Percentiles rank a stretch among this genome's conserved stretches.
Evolutionary conservation across 495 filamentous ascomycete genomes (phyloP).

Genomic region (Aspergillus avenaceus): DNA sequence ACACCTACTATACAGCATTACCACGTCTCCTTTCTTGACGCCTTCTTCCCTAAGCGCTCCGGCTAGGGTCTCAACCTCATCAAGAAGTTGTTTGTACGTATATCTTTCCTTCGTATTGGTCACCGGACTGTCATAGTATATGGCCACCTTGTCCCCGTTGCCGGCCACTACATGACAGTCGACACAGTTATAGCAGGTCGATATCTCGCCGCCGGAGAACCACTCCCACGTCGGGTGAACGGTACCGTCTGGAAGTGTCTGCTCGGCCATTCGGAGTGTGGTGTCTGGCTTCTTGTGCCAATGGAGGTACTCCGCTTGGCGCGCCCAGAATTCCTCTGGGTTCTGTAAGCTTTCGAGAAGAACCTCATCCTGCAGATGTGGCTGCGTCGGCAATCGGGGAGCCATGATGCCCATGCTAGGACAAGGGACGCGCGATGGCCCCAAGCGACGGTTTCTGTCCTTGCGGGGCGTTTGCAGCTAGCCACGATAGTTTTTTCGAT

Average conservation of each 20-base stretch:
- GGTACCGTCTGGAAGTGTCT: conserved; percentile 31
- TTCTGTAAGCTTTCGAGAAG: conserved; percentile 14
- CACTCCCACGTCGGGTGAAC: conserved; percentile 34
- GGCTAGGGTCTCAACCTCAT: conserved; percentile 66
- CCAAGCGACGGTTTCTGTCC: no score
- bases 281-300: conserved; percentile 62
- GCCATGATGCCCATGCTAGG: no score
- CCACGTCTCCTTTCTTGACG: conserved; percentile 73
- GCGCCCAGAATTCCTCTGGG: conserved; percentile 63
- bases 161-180: conserved; percentile 67
- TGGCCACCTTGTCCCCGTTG: conserved; percentile 57
- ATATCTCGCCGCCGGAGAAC: conserved; percentile 76
- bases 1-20: conserved; percentile 61
- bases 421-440: no score
- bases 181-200: conserved; percentile 74
- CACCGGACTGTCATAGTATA: conserved; percentile 73
- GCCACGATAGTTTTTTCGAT: no score
- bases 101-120: conserved; percentile 56
- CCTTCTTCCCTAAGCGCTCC: conserved; percentile 69
- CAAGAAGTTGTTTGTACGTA: conserved; percentile 63
- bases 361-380: conserved; percentile 20
- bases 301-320: conserved; percentile 60
- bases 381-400: no score
- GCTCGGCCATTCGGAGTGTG: conserved; percentile 26
- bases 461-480: no score